Conservation (phyloP, 2,329 filamentous ascomycete genomes). For the Lasiodiplodia hormozganensis region DNA sequence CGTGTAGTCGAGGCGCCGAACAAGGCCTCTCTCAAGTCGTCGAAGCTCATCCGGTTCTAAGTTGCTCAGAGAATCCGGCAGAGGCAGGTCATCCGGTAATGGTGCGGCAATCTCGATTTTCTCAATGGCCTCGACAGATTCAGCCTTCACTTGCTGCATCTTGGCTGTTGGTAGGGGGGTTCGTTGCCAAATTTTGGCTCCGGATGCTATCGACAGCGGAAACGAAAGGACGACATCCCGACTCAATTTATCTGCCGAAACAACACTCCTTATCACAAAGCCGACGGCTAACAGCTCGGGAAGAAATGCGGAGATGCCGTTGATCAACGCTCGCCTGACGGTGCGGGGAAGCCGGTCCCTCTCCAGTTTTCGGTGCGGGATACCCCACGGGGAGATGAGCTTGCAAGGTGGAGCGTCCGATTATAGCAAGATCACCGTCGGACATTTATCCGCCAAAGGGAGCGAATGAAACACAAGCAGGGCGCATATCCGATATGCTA, state of each 20-base stretch:
- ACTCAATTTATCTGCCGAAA: background rate
- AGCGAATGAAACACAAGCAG: background rate
- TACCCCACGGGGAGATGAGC: constrained; percentile 2
- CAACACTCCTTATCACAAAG: background rate
- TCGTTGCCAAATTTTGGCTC: too few relatives aligned
- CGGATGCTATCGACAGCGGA: too few relatives aligned
- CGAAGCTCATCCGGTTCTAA: constrained; percentile 1
- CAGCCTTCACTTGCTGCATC: background rate
- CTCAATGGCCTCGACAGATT: constrained; percentile 3
- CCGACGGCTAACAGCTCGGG: background rate
- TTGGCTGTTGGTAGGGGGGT: background rate
- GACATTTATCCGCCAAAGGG: background rate
- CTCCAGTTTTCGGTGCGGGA: background rate
- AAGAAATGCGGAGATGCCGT: constrained; percentile 13
- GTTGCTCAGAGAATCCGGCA: constrained; percentile 2
- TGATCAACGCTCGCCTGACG: background rate
- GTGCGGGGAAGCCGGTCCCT: background rate
- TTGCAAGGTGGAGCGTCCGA: background rate
- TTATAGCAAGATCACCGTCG: background rate
- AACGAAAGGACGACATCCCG: background rate
- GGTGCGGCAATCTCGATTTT: background rate
- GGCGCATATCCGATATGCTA: background rate
- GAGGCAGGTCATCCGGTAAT: background rate
- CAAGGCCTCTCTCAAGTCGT: constrained; percentile 33
- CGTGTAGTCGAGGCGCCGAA: constrained; percentile 23